Evolutionary conservation across 129 eudicot genomes (phyloP).

Genomic region (Heracleum sosnowskyi): DNA sequence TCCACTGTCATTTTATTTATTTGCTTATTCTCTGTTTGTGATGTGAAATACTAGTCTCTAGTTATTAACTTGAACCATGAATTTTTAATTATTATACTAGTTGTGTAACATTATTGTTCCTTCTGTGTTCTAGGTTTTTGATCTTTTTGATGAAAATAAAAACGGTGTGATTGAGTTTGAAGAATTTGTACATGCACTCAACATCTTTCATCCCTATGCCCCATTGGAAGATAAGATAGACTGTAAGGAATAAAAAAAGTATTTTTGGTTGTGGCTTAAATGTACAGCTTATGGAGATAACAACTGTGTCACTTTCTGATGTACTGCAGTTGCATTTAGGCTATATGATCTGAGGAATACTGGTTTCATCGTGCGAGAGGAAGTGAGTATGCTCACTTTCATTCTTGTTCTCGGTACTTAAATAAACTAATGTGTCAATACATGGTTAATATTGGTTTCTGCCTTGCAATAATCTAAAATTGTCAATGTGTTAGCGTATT

Average conservation of each 20-base stretch:
- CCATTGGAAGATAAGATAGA: conserved; percentile 75
- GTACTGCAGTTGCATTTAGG: conserved; percentile 77
- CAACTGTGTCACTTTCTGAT: conserved; percentile 4
- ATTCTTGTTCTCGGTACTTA: not conserved
- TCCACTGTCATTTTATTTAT: not conserved
- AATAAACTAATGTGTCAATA: not conserved
- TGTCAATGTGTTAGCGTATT: not conserved
- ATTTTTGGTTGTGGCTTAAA: not conserved
- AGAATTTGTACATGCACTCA: conserved; percentile 82
- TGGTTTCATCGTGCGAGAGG: conserved; percentile 90
- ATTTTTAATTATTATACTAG: not conserved
- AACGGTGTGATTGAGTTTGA: conserved; percentile 94
- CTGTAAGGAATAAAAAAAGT: conserved; percentile 39
- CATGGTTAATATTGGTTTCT: not conserved
- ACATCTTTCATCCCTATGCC: conserved; percentile 80
- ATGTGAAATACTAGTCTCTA: not conserved
- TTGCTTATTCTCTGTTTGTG: not conserved
- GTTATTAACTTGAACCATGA: not conserved
- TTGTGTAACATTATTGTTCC: not conserved
- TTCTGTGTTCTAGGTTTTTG: conserved; percentile 56
- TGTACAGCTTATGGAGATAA: conserved; percentile 6
- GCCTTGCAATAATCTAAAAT: not conserved
- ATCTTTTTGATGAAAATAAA: conserved; percentile 77
- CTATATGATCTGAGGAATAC: conserved; percentile 86
- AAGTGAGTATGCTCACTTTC: conserved; percentile 49